Conservation (phyloP, 2,329 filamentous ascomycete genomes). For the Penicillium brasilianum region DNA sequence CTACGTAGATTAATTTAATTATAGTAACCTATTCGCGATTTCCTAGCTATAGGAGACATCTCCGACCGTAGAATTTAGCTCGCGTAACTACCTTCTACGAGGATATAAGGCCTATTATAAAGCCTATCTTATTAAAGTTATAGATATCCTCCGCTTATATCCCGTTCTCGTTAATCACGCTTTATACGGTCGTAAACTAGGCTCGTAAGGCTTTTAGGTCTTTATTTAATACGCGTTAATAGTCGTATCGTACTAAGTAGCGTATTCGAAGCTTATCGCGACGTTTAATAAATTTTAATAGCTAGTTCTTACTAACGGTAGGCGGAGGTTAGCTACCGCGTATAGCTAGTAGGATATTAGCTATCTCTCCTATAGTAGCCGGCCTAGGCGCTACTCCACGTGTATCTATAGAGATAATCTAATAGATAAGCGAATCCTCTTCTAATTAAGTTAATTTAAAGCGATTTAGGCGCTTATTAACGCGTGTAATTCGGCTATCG, state of each 20-base stretch:
- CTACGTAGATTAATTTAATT: no score
- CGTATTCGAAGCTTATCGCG: neutral
- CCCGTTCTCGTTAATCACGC: no score
- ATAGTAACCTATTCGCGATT: no score
- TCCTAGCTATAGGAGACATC: no score
- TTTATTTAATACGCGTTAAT: no score
- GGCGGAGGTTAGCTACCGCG: neutral
- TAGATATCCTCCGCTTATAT: no score
- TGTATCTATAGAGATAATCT: constrained; percentile 1
- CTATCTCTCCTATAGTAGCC: constrained; percentile 4
- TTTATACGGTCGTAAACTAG: no score
- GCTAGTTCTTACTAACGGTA: constrained; percentile 1
- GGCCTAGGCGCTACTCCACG: neutral
- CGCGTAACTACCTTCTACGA: no score
- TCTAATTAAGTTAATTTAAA: neutral
- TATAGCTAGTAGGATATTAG: constrained; percentile 3
- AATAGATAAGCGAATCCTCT: neutral
- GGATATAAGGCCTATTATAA: no score
- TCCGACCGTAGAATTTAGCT: no score
- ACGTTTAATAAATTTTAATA: neutral
- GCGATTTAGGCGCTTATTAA: neutral
- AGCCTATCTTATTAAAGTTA: no score
- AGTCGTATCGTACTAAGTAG: neutral
- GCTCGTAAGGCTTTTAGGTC: no score
- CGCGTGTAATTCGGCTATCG: neutral